Base-by-base conservation (phyloP, 1,284 basidiomycete genomes). In the Pseudozyma flocculosa region DNA sequence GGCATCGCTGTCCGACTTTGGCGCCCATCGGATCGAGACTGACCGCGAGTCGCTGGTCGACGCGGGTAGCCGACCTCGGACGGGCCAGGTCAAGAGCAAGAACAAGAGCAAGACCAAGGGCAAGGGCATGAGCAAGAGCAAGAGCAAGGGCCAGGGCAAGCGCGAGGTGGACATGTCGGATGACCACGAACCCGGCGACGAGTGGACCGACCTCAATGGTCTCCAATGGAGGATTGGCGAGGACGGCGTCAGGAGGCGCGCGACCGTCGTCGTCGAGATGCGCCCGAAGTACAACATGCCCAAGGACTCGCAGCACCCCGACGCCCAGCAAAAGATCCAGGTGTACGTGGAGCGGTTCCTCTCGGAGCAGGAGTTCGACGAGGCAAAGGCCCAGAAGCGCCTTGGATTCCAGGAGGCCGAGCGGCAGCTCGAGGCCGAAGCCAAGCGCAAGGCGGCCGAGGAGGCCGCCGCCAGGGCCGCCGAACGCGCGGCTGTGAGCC, bases 241-340 rank as follows among this genome's bases (percentile, higher is more conserved):
- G 0, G 61, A 70, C 17, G 56, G 61, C 39, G 42, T 53, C 32
- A 44, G 50, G 8, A 43, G 62, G 14, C 45, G 64, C 7, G 52
- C 50, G 4, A 70, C 72, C 2, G 56, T 70, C 41, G 51, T 75
- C 18, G 62, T 73, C 22, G 72, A 72, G 37, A 66, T 69, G 64
- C 52, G 60, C 10, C 56, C 59, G 40, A 75, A 75, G 48, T 72
- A 73, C 53, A 46, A 50, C 19, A 73, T 72, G 69, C 73, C 73
- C 8, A 58, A 58, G 32, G 72, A 72, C 47, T 69, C 73, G 17
- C 36, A 53, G 9, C 73, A 75, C 40, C 70, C 73, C 11, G 70
- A 72, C 59, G 64, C 71, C 3, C 63, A 55, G 23, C 53, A 65
- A 18, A 51, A 46, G 43, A 64, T 72, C 11, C 67, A 71, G 14